Conservation (phyloP, 1,284 basidiomycete genomes). For the Puccinia novopanici region DNA sequence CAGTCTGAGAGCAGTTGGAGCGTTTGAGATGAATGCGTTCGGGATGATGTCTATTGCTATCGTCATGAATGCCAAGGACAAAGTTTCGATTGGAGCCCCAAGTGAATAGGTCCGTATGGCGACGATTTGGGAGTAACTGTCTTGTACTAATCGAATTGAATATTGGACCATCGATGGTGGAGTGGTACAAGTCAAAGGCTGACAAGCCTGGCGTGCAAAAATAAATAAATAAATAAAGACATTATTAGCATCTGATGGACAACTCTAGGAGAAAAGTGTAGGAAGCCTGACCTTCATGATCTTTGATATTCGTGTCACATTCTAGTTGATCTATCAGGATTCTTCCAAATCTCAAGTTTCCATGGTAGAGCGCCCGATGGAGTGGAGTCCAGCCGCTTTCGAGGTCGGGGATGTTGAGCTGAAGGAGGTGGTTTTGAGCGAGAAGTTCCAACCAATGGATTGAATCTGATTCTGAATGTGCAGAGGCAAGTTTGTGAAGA, state of each 20-base stretch:
- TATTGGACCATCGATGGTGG: conserved; percentile 69
- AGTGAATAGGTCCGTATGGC: conserved; percentile 69
- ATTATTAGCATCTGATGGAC: neutral
- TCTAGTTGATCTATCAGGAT: conserved; percentile 75
- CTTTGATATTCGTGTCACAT: conserved; percentile 75
- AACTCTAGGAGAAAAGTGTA: too few relatives aligned
- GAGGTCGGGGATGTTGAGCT: conserved; percentile 68
- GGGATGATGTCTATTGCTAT: conserved; percentile 75
- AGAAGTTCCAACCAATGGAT: conserved; percentile 83
- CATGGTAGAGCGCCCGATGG: conserved; percentile 84
- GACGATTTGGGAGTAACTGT: conserved; percentile 17
- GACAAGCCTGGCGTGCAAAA: conserved; percentile 64
- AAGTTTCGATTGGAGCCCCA: conserved; percentile 81
- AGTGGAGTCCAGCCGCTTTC: conserved; percentile 91
- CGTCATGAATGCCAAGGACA: conserved; percentile 75
- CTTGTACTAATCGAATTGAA: neutral
- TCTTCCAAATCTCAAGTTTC: conserved; percentile 77
- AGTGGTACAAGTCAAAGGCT: conserved; percentile 90
- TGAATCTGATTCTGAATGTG: conserved; percentile 64
- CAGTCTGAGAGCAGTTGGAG: conserved; percentile 57
- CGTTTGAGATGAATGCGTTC: conserved; percentile 71
- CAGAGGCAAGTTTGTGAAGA: conserved; percentile 72
- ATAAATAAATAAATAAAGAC: neutral
- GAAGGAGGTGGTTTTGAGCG: conserved; percentile 65
- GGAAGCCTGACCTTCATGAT: conserved; percentile 69